These are phyloP conservation scores for Colletotrichum cuscutae DNA, from an alignment of 2,329 filamentous ascomycete genomes.

Conservation along the genomic window DNA sequence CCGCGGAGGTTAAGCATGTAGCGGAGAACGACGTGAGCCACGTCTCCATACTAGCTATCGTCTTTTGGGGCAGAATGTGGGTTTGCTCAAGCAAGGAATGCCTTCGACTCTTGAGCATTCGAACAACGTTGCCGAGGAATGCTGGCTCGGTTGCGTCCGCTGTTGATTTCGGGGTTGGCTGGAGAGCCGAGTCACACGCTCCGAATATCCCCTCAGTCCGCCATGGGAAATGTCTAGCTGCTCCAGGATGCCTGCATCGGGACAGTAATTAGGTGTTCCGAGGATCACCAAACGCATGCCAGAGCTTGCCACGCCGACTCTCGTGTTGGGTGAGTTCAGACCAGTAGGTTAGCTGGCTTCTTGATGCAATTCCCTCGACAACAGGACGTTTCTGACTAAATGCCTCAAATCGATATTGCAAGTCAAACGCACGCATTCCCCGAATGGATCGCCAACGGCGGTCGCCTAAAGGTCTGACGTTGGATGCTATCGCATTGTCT, in stretches of 20 bases:
- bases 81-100: constrained; percentile 4
- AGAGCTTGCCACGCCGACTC: neutral
- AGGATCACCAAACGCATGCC: neutral
- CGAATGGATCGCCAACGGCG: neutral
- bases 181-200: neutral
- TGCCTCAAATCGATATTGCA: neutral
- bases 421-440: neutral
- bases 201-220: neutral
- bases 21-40: neutral
- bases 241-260: neutral
- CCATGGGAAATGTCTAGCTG: neutral
- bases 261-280: neutral
- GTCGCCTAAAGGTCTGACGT: neutral
- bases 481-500: neutral
- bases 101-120: neutral
- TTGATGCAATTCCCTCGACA: neutral
- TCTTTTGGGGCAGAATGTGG: neutral
- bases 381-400: neutral
- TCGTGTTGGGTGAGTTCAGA: neutral
- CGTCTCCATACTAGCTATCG: neutral
- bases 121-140: neutral
- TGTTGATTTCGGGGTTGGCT: neutral
- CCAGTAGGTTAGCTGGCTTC: neutral
- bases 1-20: neutral
- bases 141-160: neutral